Conservation (phyloP, 495 filamentous ascomycete species). For the Neurospora sp. region DNA sequence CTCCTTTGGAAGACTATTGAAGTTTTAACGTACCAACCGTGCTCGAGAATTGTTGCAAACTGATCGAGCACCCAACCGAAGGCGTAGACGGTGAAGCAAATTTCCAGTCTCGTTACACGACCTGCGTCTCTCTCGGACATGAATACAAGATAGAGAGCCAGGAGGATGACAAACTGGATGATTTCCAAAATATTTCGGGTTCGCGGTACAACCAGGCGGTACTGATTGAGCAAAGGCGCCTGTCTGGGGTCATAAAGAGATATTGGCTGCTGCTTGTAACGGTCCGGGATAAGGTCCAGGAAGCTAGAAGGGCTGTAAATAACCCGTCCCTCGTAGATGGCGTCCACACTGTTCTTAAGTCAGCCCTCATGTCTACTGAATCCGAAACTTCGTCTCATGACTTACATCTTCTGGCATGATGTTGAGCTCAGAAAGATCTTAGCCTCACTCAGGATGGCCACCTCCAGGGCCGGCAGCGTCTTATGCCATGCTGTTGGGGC, state of each 20-base stretch:
- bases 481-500: conserved; percentile 41
- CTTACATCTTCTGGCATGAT: conserved; percentile 55
- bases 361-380: background rate
- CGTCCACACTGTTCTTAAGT: conserved; percentile 38
- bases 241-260: conserved; percentile 57
- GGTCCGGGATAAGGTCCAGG: conserved; percentile 62
- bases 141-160: conserved; percentile 50
- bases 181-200: conserved; percentile 60
- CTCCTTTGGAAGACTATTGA: background rate
- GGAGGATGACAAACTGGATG: conserved; percentile 52
- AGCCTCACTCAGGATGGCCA: conserved; percentile 60
- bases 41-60: conserved; percentile 59
- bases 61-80: conserved; percentile 66
- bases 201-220: conserved; percentile 60
- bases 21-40: conserved; percentile 44
- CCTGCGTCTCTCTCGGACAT: conserved; percentile 48
- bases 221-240: conserved; percentile 61
- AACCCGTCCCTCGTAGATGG: conserved; percentile 56
- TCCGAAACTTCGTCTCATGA: background rate
- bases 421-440: conserved; percentile 56
- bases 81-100: conserved; percentile 53
- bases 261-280: conserved; percentile 62
- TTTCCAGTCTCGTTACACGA: conserved; percentile 41
- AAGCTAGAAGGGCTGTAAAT: conserved; percentile 62
- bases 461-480: conserved; percentile 57